Conservation (phyloP, 345 rosid species). For the Limnanthes douglasii region DNA sequence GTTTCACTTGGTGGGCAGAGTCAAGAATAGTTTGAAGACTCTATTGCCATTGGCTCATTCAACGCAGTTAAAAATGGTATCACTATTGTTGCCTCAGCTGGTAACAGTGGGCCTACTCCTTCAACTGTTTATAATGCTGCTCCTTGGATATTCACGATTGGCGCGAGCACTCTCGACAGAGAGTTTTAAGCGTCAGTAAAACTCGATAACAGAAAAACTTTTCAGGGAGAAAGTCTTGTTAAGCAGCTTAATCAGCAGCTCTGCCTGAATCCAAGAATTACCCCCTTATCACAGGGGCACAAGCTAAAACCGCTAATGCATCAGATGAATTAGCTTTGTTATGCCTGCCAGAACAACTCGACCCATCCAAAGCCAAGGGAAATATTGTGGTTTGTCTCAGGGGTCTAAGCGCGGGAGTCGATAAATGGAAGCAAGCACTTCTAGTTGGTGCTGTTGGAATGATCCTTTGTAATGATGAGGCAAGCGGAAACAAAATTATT, state of each 20-base stretch:
- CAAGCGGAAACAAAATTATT: no score
- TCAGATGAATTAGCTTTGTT: no score
- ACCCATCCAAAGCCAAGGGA: slow-evolving; percentile 24
- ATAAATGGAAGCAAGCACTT: no score
- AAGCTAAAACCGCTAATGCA: slow-evolving; percentile 9
- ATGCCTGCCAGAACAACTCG: no score
- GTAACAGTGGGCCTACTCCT: slow-evolving; percentile 20
- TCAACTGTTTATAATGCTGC: slow-evolving; percentile 23
- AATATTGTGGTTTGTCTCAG: no score
- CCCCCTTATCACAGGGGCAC: slow-evolving; percentile 6
- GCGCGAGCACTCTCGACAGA: slow-evolving; percentile 27
- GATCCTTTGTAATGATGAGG: no score
- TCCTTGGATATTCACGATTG: slow-evolving; percentile 35
- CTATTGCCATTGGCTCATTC: slow-evolving; percentile 34
- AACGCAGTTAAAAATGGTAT: slow-evolving; percentile 29
- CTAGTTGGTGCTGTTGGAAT: no score
- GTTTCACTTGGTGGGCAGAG: slow-evolving; percentile 23
- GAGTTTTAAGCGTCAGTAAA: slow-evolving; percentile 14
- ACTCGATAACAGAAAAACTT: slow-evolving; percentile 10
- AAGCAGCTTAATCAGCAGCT: slow-evolving; percentile 12
- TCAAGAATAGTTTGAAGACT: slow-evolving; percentile 19
- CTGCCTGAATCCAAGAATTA: slow-evolving; percentile 21
- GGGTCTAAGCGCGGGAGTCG: no score
- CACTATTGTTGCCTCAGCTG: slow-evolving; percentile 34
- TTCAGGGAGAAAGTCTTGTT: slow-evolving; percentile 21